Evolutionary conservation across 805 yeast genomes (phyloP).

Genomic region (Lipomyces japonicus): DNA sequence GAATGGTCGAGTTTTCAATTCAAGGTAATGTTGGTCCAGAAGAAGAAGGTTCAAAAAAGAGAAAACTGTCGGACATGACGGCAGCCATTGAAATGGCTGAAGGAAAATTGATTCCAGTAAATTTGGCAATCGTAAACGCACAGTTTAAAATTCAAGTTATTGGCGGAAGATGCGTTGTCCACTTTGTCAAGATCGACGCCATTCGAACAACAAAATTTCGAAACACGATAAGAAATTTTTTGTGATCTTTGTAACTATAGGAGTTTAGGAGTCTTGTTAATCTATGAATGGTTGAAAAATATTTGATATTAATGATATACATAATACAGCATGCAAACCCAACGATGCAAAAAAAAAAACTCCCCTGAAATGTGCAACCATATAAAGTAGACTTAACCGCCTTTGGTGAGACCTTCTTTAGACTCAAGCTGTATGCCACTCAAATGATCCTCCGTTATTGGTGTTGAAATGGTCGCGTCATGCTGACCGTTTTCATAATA

Average conservation of each 20-base stretch:
- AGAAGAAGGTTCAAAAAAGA: neutral
- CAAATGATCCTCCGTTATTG: constrained; percentile 8
- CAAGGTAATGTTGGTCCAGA: neutral
- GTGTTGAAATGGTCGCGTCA: neutral
- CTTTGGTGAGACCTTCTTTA: constrained; percentile 14
- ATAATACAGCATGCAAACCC: too few relatives aligned
- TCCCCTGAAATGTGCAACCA: too few relatives aligned
- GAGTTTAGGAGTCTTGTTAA: too few relatives aligned
- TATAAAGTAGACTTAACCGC: constrained; percentile 5
- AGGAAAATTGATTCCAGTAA: neutral
- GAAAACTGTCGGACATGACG: neutral
- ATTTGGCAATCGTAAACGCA: constrained; percentile 6
- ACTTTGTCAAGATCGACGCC: constrained; percentile 4
- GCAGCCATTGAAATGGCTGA: neutral
- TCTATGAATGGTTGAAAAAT: too few relatives aligned
- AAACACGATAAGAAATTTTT: neutral
- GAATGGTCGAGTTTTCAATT: constrained; percentile 6
- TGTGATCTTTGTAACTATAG: neutral
- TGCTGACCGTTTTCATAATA: neutral
- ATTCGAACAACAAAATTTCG: constrained; percentile 2
- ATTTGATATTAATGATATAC: too few relatives aligned
- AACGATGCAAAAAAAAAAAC: too few relatives aligned
- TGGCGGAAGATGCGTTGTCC: constrained; percentile 4
- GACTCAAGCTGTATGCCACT: constrained; percentile 20
- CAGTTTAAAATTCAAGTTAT: constrained; percentile 9